phyloP scores from a whole-genome alignment of 176 grass and related monocot species.

The Phyllostachys edulis region DNA sequence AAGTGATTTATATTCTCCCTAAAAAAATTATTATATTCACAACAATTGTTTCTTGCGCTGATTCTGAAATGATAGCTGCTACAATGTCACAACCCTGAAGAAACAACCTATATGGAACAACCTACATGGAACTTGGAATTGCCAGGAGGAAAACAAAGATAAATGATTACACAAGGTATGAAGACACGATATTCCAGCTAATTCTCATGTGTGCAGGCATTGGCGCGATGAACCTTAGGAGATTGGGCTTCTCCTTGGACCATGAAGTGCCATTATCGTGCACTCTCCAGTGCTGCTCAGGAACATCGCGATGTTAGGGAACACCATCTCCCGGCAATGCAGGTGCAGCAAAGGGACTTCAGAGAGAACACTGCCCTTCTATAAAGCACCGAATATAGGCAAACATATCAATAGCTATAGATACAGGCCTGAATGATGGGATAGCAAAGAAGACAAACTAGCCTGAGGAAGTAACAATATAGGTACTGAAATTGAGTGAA shows the following conservation, averaged over 20 bases:
- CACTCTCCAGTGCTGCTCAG: constrained; percentile 56
- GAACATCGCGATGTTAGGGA: constrained; percentile 76
- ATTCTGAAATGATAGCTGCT: not conserved
- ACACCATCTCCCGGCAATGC: constrained; percentile 91
- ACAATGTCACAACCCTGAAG: not conserved
- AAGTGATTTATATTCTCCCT: not conserved
- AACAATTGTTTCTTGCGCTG: not conserved
- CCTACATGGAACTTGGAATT: not conserved
- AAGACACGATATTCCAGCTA: constrained; percentile 91
- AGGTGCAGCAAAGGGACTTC: constrained; percentile 84
- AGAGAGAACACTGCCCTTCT: constrained; percentile 67
- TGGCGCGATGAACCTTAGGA: constrained; percentile 58
- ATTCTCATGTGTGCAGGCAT: constrained; percentile 78
- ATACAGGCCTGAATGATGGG: too few species aligned
- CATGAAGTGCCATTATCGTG: constrained; percentile 42
- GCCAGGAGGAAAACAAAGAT: not conserved
- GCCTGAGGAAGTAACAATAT: too few species aligned
- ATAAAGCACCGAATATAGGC: too few species aligned
- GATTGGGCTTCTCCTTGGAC: constrained; percentile 54
- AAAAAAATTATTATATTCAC: not conserved
- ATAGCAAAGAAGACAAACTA: too few species aligned
- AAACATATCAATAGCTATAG: too few species aligned
- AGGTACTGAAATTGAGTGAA: too few species aligned
- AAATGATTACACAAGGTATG: constrained; percentile 52
- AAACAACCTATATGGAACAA: not conserved